Percentiles rank a stretch among this genome's conserved stretches.
phyloP scores from a whole-genome alignment of 805 yeast species.

The Yamadazyma laniorum region DNA sequence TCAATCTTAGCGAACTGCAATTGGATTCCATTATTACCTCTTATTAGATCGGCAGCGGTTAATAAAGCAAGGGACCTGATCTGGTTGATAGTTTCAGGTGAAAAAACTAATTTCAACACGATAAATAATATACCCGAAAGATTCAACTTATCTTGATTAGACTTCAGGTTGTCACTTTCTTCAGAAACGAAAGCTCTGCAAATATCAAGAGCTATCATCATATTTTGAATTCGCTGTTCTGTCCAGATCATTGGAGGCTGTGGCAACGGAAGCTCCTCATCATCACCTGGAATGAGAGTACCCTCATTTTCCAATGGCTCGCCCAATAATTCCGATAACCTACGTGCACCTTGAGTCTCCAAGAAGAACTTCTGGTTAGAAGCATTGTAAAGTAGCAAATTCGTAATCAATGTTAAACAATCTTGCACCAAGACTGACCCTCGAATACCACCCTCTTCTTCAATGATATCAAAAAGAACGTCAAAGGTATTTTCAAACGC shows the following conservation, averaged over 20 bases:
- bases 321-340: constrained; percentile 58
- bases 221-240: constrained; percentile 67
- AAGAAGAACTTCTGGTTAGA: constrained; percentile 86
- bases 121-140: constrained; percentile 62
- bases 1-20: constrained; percentile 73
- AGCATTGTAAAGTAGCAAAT: constrained; percentile 75
- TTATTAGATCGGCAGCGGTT: constrained; percentile 74
- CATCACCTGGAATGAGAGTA: constrained; percentile 26
- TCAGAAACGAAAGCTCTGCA: constrained; percentile 68
- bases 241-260: constrained; percentile 63
- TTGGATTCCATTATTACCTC: constrained; percentile 67
- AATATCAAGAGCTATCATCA: constrained; percentile 66
- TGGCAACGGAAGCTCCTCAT: constrained; percentile 15
- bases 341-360: constrained; percentile 77
- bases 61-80: constrained; percentile 68
- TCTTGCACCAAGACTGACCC: constrained; percentile 92
- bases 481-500: constrained; percentile 95
- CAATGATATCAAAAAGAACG: constrained; percentile 70
- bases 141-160: constrained; percentile 61
- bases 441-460: constrained; percentile 83
- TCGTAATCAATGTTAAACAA: constrained; percentile 71
- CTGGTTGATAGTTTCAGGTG: constrained; percentile 58
- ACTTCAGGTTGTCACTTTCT: constrained; percentile 61
- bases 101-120: constrained; percentile 69
- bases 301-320: constrained; percentile 43